Percentiles rank a stretch among this genome's conserved stretches.
These are phyloP conservation scores for Irpex sp. DNA, from an alignment of 1,284 basidiomycete species.

Conservation along the genomic window DNA sequence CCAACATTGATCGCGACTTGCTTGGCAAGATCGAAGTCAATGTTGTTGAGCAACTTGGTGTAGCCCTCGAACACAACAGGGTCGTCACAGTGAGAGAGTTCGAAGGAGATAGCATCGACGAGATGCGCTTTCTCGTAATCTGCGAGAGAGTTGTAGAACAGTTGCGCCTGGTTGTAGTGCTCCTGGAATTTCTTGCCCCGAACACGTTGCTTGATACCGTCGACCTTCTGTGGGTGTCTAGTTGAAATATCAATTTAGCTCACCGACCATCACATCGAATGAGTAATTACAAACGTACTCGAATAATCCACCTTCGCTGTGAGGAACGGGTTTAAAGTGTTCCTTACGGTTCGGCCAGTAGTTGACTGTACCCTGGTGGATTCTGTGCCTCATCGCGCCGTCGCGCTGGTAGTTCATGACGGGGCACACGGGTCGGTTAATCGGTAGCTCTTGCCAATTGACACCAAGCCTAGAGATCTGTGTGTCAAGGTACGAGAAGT, in stretches of 20 bases:
- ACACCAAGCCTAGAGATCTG: conserved; percentile 73
- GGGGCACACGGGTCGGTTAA: conserved; percentile 81
- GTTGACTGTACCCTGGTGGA: conserved; percentile 60
- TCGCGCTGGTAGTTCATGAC: conserved; percentile 73
- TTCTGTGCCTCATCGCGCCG: conserved; percentile 55
- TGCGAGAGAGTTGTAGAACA: conserved; percentile 78
- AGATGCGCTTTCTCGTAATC: conserved; percentile 67
- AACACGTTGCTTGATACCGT: conserved; percentile 65
- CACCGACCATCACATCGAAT: neutral
- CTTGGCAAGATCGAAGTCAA: conserved; percentile 68
- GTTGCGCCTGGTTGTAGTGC: conserved; percentile 65
- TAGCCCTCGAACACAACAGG: conserved; percentile 64
- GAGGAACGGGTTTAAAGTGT: conserved; percentile 44
- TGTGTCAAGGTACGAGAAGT: conserved; percentile 84
- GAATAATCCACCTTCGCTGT: conserved; percentile 53
- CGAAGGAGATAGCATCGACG: conserved; percentile 66
- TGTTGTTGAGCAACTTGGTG: conserved; percentile 60
- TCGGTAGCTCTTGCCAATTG: conserved; percentile 73
- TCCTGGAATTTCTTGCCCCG: conserved; percentile 74
- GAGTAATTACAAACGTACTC: conserved; percentile 36
- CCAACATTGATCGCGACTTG: conserved; percentile 63
- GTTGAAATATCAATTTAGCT: neutral
- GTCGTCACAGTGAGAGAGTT: conserved; percentile 78
- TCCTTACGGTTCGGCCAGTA: conserved; percentile 75
- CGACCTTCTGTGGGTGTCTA: conserved; percentile 47